Base-by-base conservation (phyloP, 495 filamentous ascomycete genomes). In the Parathielavia appendiculata region DNA sequence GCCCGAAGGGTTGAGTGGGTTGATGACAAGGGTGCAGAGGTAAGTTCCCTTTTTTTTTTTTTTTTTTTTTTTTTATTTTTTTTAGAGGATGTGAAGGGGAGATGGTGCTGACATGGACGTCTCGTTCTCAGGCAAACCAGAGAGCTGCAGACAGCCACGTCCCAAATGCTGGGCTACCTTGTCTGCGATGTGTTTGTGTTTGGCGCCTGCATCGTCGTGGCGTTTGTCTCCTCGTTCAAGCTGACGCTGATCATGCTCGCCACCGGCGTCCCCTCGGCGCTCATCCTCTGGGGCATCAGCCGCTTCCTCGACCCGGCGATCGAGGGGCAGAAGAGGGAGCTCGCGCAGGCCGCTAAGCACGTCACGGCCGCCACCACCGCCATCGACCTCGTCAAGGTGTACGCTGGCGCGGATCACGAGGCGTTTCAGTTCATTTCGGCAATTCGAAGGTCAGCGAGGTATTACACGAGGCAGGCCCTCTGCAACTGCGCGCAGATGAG, bases 331-430 rank as follows among this genome's bases (percentile, higher is more conserved):
- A 83, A 86, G 61, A 65, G 66, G 1, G 81, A 89, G 60, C 81
- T 97, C 0, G 78, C 79, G 5, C 66, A 77, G 54, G 90, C 92
- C 0, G 85, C 91, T 0, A 92, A 91, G 68, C 74, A 83, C 35
- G 82, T 83, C 13, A 86, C 81, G 32, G 86, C 80, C 23, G 83
- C 90, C 0, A 80, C 91, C 13, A 74, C 78, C 0, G 81, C 81
- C 5, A 92, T 98, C 46, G 91, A 95, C 57, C 83, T 88, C 0
- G 90, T 97, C 63, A 97, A 97, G 69, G 86, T 81, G 36, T 89
- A 88, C 73, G 95, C 96, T 66, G 90, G 85, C 1, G 81, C 90
- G 62, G 76, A 81, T 16, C 76, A 84, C 17, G 92, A 95, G 67
- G 70, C 79, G 2, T 78, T 77, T 64, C 83, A 83, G 59, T 97